phyloP scores from a whole-genome alignment of 257 asterid species.

The Solanum etuberosum region DNA sequence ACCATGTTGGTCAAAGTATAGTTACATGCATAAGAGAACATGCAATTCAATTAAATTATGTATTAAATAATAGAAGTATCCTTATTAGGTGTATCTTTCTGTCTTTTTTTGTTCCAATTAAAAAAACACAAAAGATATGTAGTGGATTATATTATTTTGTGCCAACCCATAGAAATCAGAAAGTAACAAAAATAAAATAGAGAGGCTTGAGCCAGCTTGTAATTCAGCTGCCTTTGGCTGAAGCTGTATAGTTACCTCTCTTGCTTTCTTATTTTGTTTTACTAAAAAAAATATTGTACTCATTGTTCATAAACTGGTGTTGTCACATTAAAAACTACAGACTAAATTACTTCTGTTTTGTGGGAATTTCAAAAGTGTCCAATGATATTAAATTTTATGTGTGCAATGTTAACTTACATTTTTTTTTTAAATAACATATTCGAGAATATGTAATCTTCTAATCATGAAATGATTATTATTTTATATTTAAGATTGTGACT shows the following conservation, averaged over 20 bases:
- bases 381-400: not conserved
- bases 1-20: too few species aligned
- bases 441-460: too few species aligned
- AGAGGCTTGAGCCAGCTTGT: constrained; percentile 9
- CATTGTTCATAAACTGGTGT: not conserved
- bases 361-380: not conserved
- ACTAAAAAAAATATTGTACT: too few species aligned
- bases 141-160: not conserved
- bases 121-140: not conserved
- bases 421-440: too few species aligned
- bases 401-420: not conserved
- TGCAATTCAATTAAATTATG: not conserved
- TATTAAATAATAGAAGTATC: not conserved
- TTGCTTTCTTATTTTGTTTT: not conserved
- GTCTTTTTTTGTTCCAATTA: not conserved
- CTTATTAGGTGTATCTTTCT: constrained; percentile 24
- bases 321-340: not conserved
- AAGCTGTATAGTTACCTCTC: not conserved
- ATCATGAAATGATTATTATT: too few species aligned
- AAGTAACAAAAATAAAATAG: not conserved
- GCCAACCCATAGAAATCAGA: constrained; percentile 3
- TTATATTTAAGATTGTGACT: too few species aligned
- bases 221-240: constrained; percentile 1
- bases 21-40: constrained; percentile 10
- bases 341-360: not conserved